Evolutionary conservation across 2,329 filamentous ascomycete species (phyloP).

Genomic region (Esteya vermicola): DNA sequence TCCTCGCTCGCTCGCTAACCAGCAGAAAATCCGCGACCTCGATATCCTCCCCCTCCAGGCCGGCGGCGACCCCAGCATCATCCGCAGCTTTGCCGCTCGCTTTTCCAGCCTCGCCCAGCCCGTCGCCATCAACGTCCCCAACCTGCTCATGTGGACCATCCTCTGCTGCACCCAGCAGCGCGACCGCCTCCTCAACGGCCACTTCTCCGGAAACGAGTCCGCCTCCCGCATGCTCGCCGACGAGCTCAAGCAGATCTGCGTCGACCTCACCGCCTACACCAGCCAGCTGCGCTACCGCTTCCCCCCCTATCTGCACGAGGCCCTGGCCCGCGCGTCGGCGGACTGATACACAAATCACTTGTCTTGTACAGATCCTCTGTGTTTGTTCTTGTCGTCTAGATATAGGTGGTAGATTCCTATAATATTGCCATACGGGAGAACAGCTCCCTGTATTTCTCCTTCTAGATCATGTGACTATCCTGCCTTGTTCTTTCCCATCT

Average conservation of each 20-base stretch:
- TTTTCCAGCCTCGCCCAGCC: slow-evolving; percentile 69
- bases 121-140: slow-evolving; percentile 78
- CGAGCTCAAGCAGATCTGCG: slow-evolving; percentile 63
- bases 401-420: background rate
- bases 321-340: slow-evolving; percentile 65
- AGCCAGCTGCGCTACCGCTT: slow-evolving; percentile 85
- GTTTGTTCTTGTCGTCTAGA: background rate
- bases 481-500: background rate
- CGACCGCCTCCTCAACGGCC: slow-evolving; percentile 51
- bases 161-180: slow-evolving; percentile 70
- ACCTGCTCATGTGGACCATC: slow-evolving; percentile 88
- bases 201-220: slow-evolving; percentile 61
- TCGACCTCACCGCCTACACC: slow-evolving; percentile 87
- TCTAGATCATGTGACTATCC: background rate
- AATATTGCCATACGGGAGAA: background rate
- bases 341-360: slow-evolving; percentile 27
- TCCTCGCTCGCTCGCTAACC: background rate
- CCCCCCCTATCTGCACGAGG: slow-evolving; percentile 76
- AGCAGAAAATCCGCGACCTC: slow-evolving; percentile 44
- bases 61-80: slow-evolving; percentile 57
- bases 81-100: slow-evolving; percentile 66
- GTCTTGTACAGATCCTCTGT: too few species aligned
- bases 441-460: too few species aligned
- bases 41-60: slow-evolving; percentile 70
- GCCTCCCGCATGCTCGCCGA: slow-evolving; percentile 51